Percentiles rank a stretch among this genome's conserved stretches.
These are phyloP conservation scores for Calonectria montana DNA, from an alignment of 2,329 filamentous ascomycete genomes.

Conservation along the genomic window DNA sequence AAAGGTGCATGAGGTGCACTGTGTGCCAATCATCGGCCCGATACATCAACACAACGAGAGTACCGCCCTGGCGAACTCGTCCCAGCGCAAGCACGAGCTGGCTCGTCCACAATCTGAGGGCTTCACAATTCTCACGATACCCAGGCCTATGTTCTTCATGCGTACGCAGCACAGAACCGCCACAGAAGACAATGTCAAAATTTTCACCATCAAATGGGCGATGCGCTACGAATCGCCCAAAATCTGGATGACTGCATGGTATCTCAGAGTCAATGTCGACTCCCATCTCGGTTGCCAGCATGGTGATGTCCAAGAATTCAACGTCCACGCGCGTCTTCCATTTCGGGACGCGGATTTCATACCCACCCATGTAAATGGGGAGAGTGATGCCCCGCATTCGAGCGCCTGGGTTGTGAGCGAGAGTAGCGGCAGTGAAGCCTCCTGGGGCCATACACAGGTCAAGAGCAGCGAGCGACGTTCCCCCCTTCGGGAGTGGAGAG, in stretches of 20 bases:
- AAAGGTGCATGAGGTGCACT: background rate
- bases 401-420: background rate
- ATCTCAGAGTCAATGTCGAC: background rate
- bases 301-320: slow-evolving; percentile 5
- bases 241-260: background rate
- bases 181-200: background rate
- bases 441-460: background rate
- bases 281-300: slow-evolving; percentile 4
- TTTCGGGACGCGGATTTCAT: background rate
- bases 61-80: background rate
- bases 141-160: background rate
- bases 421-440: background rate
- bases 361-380: background rate
- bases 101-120: background rate
- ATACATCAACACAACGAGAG: background rate
- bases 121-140: background rate
- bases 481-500: too few relatives aligned
- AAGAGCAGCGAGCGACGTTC: background rate
- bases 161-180: background rate
- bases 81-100: background rate
- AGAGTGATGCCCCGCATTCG: background rate
- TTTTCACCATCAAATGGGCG: background rate
- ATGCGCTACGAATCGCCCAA: background rate
- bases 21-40: background rate
- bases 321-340: background rate